These are phyloP conservation scores for Striga asiatica DNA, from an alignment of 257 asterid genomes.

Conservation along the genomic window DNA sequence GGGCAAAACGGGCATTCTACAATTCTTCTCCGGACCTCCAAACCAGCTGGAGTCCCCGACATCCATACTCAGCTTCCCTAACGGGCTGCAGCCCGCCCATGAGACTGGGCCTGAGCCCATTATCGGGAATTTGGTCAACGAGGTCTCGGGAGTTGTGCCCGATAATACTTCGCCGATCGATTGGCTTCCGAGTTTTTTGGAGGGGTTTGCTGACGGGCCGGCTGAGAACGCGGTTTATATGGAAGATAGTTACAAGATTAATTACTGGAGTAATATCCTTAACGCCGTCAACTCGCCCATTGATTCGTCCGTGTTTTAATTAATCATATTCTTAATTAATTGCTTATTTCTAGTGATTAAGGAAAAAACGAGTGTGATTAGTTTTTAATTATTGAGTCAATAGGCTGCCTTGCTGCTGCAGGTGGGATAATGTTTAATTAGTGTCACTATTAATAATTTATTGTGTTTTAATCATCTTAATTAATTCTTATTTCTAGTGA, in stretches of 20 bases:
- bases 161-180: background rate
- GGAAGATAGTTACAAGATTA: too few relatives aligned
- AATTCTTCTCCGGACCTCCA: background rate
- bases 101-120: conserved; percentile 9
- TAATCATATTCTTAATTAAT: too few relatives aligned
- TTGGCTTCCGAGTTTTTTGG: conserved; percentile 30
- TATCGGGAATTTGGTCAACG: conserved; percentile 18
- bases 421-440: too few relatives aligned
- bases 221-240: too few relatives aligned
- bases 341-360: too few relatives aligned
- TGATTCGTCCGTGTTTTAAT: conserved; percentile 22
- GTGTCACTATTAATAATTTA: too few relatives aligned
- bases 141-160: background rate
- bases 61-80: conserved; percentile 21
- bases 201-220: conserved; percentile 12
- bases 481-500: too few relatives aligned
- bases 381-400: too few relatives aligned
- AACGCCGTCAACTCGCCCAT: conserved; percentile 19
- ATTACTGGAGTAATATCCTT: conserved; percentile 28
- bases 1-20: background rate
- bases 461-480: too few relatives aligned
- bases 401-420: too few relatives aligned
- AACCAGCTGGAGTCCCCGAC: conserved; percentile 21
- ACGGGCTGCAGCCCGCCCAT: conserved; percentile 1
- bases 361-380: too few relatives aligned